These are phyloP conservation scores for Melampsora americana DNA, from an alignment of 1,284 basidiomycete genomes.

Conservation along the genomic window DNA sequence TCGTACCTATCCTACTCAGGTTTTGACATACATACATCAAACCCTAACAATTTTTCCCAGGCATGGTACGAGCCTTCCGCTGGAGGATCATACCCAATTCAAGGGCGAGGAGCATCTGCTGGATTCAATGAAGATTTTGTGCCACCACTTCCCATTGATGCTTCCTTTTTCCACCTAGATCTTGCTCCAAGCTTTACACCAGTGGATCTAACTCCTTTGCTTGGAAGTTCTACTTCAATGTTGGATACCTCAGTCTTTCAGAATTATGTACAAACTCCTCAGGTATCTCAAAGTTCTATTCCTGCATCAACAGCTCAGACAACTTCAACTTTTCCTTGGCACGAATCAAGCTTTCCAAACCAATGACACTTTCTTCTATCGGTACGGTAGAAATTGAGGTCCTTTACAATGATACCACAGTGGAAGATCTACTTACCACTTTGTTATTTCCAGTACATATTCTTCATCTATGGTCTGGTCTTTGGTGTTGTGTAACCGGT, in stretches of 20 bases:
- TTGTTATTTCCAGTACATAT: too few relatives aligned
- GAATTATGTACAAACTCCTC: background rate
- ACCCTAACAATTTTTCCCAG: background rate
- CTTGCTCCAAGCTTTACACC: background rate
- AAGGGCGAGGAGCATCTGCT: background rate
- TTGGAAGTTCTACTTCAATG: background rate
- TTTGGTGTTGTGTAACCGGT: too few relatives aligned
- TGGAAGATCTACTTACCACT: too few relatives aligned
- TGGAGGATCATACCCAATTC: background rate
- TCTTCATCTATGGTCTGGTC: too few relatives aligned
- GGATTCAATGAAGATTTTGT: background rate
- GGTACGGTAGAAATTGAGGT: too few relatives aligned
- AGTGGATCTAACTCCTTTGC: background rate
- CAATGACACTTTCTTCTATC: too few relatives aligned
- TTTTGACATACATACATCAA: background rate
- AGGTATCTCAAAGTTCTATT: background rate
- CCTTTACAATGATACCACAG: too few relatives aligned
- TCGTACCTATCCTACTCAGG: background rate
- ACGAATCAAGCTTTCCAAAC: too few relatives aligned
- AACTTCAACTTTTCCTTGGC: background rate
- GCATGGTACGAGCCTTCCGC: background rate
- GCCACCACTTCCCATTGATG: background rate
- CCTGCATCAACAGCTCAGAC: background rate
- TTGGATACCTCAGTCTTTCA: background rate
- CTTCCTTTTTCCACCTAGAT: constrained; percentile 11